Base-by-base conservation (phyloP, 1,139 yeast species). In the Zygosaccharomyces pseudobailii region DNA sequence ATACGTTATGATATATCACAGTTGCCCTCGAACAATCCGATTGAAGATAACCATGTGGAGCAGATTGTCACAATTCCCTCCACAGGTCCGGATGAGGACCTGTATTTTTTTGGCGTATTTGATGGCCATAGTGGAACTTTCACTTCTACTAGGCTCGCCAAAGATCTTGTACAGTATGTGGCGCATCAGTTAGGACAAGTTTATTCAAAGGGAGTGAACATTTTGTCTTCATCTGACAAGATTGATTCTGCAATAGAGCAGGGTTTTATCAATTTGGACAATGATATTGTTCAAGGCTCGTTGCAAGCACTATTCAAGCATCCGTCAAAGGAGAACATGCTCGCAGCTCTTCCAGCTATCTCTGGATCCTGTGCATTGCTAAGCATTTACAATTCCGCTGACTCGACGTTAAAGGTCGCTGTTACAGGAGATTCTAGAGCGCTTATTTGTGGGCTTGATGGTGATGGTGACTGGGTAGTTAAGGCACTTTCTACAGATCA, bases 41-140 rank as follows among this genome's bases (percentile, higher is more conserved):
- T 90, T 55, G 99, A 92, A 67, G 98, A 92, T 64, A 96, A 87
- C 61, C 78, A 95, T 52, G 80, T 92, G 1, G 97, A 90, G 63
- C 85, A 84, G 55, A 80, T 89, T 37, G 84, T 90, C 9, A 89
- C 87, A 51, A 88, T 88, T 0, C 95, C 95, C 3, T 73, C 82
- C 34, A 69, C 76, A 2, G 35, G 25, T 19, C 31, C 71, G 53
- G 71, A 74, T 47, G 77, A 94, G 0, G 97, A 90, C 66, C 85
- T 97, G 87, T 85, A 87, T 79, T 88, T 92, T 62, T 94, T 95
- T 77, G 96, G 97, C 3, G 80, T 94, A 0, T 92, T 84, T 65
- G 98, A 92, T 67, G 99, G 99, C 9, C 99, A 92, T 67, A 89
- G 96, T 3, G 98, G 99, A 19, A 89, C 96, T 83, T 87, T 87